Evolutionary conservation across 1,284 basidiomycete genomes (phyloP).

Genomic region (Quambalaria eucalypti): DNA sequence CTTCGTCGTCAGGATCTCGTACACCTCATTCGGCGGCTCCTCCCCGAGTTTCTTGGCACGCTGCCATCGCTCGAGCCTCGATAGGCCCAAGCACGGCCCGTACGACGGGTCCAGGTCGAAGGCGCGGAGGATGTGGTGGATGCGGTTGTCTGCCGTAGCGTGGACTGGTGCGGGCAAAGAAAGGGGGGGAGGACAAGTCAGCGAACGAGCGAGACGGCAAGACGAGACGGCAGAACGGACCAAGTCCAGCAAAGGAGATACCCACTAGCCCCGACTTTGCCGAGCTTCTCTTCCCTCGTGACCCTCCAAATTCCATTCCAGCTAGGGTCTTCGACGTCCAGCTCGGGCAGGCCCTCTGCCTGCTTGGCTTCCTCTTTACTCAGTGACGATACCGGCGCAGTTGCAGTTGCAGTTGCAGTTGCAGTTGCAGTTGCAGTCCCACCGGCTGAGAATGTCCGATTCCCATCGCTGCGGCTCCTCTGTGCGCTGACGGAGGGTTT

Average conservation of each 20-base stretch:
- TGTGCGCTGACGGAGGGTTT: too few relatives aligned
- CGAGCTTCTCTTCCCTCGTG: neutral
- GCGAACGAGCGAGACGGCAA: neutral
- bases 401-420: too few relatives aligned
- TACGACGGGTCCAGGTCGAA: constrained; percentile 51
- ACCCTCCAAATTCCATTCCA: neutral
- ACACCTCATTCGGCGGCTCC: constrained; percentile 70
- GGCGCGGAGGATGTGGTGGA: constrained; percentile 39
- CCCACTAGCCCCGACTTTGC: neutral
- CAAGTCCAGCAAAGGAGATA: neutral
- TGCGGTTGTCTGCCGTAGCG: constrained; percentile 28
- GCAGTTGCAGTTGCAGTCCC: neutral
- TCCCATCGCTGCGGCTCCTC: too few relatives aligned
- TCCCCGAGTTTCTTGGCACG: constrained; percentile 70
- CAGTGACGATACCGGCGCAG: neutral
- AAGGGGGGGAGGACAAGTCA: neutral
- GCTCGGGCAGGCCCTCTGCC: neutral
- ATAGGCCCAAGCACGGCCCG: constrained; percentile 75
- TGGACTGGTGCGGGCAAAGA: constrained; percentile 18
- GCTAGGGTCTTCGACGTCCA: neutral
- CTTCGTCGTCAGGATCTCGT: constrained; percentile 36
- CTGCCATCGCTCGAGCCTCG: constrained; percentile 77
- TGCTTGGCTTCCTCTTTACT: neutral
- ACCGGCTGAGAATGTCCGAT: neutral
- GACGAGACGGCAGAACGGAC: neutral